Evolutionary conservation across 495 filamentous ascomycete genomes (phyloP), one percentile per base, ranked within the genome.

Genomic region (Trichoderma gamsii): DNA sequence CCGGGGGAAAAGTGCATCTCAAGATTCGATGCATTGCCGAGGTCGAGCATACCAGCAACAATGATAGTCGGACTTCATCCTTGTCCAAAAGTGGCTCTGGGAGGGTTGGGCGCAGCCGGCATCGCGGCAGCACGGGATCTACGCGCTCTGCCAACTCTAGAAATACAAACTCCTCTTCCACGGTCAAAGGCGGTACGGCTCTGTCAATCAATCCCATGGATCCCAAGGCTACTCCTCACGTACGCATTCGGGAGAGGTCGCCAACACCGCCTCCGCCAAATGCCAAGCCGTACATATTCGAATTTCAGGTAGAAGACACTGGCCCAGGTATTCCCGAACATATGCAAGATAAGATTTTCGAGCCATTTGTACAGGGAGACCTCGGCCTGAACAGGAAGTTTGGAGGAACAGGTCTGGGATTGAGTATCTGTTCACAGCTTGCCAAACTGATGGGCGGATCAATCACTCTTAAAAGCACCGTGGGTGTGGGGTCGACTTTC

Each of bases 321-420:
- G 93, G 93, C 0, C 93, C 92, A 4, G 93, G 93, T n/a, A 96
- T 97, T 68, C 88, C 92, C 0, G 84, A 85, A 29, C 77, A 87
- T 64, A 84, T 93, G 67, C 91, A 91, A 69, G 78, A 90, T 68
- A 86, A 87, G 70, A 90, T 97, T 32, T 97, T 97, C 78, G 93
- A 97, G 74, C 93, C 93, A 0, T 97, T 97, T 72, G 89, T 97
- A 11, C 93, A 97, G 77, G 93, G 91, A 1, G 93, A 97, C 74
- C 79, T 95, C 12, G 89, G 92, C 2, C 79, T 97, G 25, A 93
- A 88, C 76, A 96, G 92, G 74, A 96, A 94, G 70, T 95, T 89
- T 73, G 92, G 92, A 27, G 93, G 93, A 16, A 97, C 93, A 8
- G 93, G 93, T n/a, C 79, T 97, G 8, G 93, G 93, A 11, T 75